A percentile compares a stretch with the other conserved stretches of the same genome.
Conservation (phyloP, 2,329 filamentous ascomycete genomes). For the Camptophora hylomeconis region DNA sequence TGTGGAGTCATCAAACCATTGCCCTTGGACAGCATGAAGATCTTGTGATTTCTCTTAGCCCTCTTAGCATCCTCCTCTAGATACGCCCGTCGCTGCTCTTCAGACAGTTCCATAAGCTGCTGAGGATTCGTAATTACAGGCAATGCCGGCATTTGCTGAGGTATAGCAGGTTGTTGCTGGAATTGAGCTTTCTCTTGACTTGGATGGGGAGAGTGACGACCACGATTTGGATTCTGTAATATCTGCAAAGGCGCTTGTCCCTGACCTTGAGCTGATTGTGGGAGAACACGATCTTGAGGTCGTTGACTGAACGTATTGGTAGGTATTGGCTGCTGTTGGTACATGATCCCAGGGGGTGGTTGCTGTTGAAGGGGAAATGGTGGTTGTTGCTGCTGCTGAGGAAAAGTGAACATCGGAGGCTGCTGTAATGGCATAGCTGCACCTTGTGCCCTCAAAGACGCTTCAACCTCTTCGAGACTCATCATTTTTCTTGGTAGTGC, state of each 20-base stretch:
- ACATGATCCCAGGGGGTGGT: slow-evolving; percentile 10
- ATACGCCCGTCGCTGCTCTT: slow-evolving; percentile 72
- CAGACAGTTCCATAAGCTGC: slow-evolving; percentile 63
- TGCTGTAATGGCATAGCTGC: slow-evolving; percentile 15
- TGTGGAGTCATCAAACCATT: slow-evolving; percentile 98
- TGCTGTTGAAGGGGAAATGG: slow-evolving; percentile 10
- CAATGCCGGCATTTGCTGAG: slow-evolving; percentile 27
- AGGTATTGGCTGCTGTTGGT: slow-evolving; percentile 21
- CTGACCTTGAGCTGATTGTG: slow-evolving; percentile 34
- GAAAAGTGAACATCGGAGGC: slow-evolving; percentile 15
- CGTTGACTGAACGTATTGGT: slow-evolving; percentile 13
- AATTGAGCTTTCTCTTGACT: slow-evolving; percentile 23
- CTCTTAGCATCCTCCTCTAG: slow-evolving; percentile 85
- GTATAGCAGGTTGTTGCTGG: slow-evolving; percentile 23
- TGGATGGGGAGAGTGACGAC: slow-evolving; percentile 32
- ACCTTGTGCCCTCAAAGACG: slow-evolving; percentile 66
- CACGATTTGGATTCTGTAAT: slow-evolving; percentile 63
- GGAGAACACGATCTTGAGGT: slow-evolving; percentile 35
- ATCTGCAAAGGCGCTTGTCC: slow-evolving; percentile 55
- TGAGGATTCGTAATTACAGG: slow-evolving; percentile 54
- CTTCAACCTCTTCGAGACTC: slow-evolving; percentile 94
- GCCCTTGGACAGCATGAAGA: slow-evolving; percentile 80
- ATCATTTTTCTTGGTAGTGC: slow-evolving; percentile 50
- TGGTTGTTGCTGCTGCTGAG: slow-evolving; percentile 8
- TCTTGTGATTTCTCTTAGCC: slow-evolving; percentile 96